phyloP scores from a whole-genome alignment of 164 flowering plant species.

The Chloranthus sessilifolius region DNA sequence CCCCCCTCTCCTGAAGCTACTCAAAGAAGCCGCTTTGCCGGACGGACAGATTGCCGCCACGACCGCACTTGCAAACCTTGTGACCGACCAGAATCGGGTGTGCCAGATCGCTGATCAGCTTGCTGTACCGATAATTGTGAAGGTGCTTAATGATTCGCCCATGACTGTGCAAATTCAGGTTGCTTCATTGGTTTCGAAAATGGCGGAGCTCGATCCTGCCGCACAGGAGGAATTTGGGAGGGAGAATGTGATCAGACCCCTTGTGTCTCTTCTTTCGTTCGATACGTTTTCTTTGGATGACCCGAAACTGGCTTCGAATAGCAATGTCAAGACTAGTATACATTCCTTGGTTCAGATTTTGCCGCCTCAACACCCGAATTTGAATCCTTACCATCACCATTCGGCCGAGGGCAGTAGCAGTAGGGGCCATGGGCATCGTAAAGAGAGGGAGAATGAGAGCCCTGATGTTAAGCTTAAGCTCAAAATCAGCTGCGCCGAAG shows the following conservation, averaged over 20 bases:
- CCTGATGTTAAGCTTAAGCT: constrained; percentile 50
- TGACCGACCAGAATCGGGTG: constrained; percentile 38
- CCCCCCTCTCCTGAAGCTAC: constrained; percentile 48
- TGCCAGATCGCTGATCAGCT: constrained; percentile 20
- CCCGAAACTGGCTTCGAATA: constrained; percentile 1
- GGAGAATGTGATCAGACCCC: constrained; percentile 52
- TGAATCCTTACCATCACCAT: constrained; percentile 1
- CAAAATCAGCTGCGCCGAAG: constrained; percentile 57
- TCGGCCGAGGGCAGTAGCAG: constrained; percentile 29
- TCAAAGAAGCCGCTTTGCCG: constrained; percentile 43
- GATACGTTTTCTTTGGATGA: constrained; percentile 42
- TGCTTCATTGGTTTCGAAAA: constrained; percentile 49
- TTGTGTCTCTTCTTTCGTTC: constrained; percentile 46
- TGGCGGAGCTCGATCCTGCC: constrained; percentile 42
- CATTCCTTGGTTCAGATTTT: constrained; percentile 57
- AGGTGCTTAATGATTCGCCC: constrained; percentile 41
- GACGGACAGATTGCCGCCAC: constrained; percentile 74
- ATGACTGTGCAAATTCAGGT: constrained; percentile 51
- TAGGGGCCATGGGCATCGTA: constrained; percentile 23
- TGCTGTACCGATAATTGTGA: constrained; percentile 45
- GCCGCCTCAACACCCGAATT: no score
- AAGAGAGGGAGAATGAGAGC: constrained; percentile 50
- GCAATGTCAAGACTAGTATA: constrained; percentile 30
- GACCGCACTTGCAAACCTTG: constrained; percentile 37
- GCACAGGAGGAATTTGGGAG: constrained; percentile 65